Base-by-base conservation (phyloP, 352 stramenopile species). In the Globisporangium viniferum region DNA sequence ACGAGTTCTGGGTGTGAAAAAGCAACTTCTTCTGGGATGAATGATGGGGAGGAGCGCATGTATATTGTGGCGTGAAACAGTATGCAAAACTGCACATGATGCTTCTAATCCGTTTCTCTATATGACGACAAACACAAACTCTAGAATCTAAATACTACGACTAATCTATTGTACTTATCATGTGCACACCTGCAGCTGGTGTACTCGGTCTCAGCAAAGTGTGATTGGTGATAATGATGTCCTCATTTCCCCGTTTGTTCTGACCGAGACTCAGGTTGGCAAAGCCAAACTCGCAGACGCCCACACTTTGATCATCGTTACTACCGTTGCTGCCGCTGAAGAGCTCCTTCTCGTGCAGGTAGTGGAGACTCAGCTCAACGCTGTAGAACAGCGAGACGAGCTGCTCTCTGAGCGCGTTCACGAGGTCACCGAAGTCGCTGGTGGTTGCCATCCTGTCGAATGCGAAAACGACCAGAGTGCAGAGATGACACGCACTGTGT, bases 1-100 rank as follows among this genome's bases (percentile, higher is more conserved):
- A 68, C 51, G 63, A 62, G 53, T 68, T 62, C 53, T 62, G 63
- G 53, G 63, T 68, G 9, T 68, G 18, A 57, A 33, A 39, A 15
- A 4, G 15, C 36, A 15, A 44, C 14, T 44, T 10, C 10, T 46
- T 3, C 39, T 46, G 39, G 39, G 14, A 46, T 15, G 39, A 46
- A 46, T 46, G 9, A 10, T 31, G 20, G 41, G 7, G 14, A 4
- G 12, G 12, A 22, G 27, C 7, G 18, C 3, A 22, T 57, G 46
- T 65, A 20, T 41, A 31, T 57, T 59, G 53, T 59, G 27, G 53
- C 15, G 54, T 27, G 29, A 59, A 41, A 22, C 5, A 5, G 22
- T 24, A 61, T 51, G 44, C 44, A 46, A 46, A 46, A n/a, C 15
- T 49, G 15, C 6, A n/a, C 15, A 49, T 49, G 41, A 49, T n/a